A percentile compares a stretch with the other conserved stretches of the same genome.
These are phyloP conservation scores for Cokeromyces recurvatus DNA, from an alignment of 371 early-diverging fungal genomes.

Conservation along the genomic window DNA sequence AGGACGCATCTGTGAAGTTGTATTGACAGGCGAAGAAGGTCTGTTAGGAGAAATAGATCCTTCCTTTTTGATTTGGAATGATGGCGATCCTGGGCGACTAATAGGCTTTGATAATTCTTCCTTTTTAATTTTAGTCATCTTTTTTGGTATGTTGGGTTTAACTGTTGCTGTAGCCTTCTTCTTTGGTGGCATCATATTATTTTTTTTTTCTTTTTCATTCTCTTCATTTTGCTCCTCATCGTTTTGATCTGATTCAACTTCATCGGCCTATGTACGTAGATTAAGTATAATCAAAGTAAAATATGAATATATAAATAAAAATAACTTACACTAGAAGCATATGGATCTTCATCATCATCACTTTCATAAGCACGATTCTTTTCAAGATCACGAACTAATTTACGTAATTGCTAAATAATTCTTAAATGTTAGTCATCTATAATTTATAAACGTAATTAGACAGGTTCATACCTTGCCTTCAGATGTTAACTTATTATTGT, in stretches of 20 bases:
- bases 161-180: slow-evolving; percentile 24
- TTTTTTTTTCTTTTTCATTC: slow-evolving; percentile 9
- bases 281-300: slow-evolving; percentile 5
- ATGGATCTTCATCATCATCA: slow-evolving; percentile 74
- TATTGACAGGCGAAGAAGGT: neutral
- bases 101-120: slow-evolving; percentile 41
- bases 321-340: slow-evolving; percentile 65
- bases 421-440: too few species aligned
- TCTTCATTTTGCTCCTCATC: slow-evolving; percentile 41
- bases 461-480: too few species aligned
- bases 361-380: slow-evolving; percentile 71
- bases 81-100: slow-evolving; percentile 46
- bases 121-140: slow-evolving; percentile 47
- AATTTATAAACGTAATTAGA: too few species aligned
- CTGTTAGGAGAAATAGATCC: neutral
- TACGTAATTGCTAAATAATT: slow-evolving; percentile 56
- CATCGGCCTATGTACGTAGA: slow-evolving; percentile 51
- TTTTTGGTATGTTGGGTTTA: slow-evolving; percentile 15
- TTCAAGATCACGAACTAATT: slow-evolving; percentile 68
- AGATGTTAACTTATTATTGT: slow-evolving; percentile 27
- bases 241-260: slow-evolving; percentile 46
- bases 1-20: slow-evolving; percentile 7
- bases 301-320: slow-evolving; percentile 18
- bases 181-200: slow-evolving; percentile 36
- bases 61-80: slow-evolving; percentile 23